Percentiles rank a stretch among this genome's conserved stretches.
Evolutionary conservation across 306 rosid species (phyloP).

Genomic region (Vigna reflexopilosa): DNA sequence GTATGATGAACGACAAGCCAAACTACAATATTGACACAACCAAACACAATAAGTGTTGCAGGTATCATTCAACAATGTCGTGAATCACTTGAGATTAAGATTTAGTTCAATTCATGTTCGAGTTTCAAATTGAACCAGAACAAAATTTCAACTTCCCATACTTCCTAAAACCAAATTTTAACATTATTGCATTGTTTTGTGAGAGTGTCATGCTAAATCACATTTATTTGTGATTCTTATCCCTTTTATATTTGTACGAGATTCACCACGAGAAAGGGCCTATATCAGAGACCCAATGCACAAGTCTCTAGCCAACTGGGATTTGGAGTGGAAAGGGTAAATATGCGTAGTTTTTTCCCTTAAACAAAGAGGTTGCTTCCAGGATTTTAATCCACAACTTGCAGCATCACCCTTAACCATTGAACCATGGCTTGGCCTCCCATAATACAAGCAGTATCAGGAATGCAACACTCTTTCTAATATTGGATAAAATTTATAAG

Average conservation of each 20-base stretch:
- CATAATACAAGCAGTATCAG: not conserved
- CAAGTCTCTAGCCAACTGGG: not conserved
- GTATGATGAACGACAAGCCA: slow-evolving; percentile 24
- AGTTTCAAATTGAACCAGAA: slow-evolving; percentile 26
- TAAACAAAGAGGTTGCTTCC: not conserved
- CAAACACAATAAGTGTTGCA: not conserved
- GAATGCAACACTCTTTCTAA: too few species aligned
- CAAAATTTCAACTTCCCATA: slow-evolving; percentile 2
- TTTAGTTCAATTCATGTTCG: slow-evolving; percentile 3
- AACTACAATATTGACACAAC: slow-evolving; percentile 24
- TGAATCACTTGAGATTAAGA: slow-evolving; percentile 10
- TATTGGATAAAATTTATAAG: too few species aligned
- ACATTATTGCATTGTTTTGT: not conserved
- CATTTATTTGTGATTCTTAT: not conserved
- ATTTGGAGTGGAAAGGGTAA: not conserved
- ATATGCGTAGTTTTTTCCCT: not conserved
- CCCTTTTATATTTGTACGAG: not conserved
- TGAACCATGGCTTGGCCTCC: not conserved
- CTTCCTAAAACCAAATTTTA: not conserved
- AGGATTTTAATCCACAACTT: not conserved
- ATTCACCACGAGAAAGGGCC: not conserved
- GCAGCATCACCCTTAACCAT: not conserved
- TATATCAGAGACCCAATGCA: not conserved
- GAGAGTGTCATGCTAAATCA: not conserved
- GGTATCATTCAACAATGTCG: not conserved